A percentile compares a stretch with the other conserved stretches of the same genome.
phyloP scores from a whole-genome alignment of 352 stramenopile genomes.

The Globisporangium barbulae region DNA sequence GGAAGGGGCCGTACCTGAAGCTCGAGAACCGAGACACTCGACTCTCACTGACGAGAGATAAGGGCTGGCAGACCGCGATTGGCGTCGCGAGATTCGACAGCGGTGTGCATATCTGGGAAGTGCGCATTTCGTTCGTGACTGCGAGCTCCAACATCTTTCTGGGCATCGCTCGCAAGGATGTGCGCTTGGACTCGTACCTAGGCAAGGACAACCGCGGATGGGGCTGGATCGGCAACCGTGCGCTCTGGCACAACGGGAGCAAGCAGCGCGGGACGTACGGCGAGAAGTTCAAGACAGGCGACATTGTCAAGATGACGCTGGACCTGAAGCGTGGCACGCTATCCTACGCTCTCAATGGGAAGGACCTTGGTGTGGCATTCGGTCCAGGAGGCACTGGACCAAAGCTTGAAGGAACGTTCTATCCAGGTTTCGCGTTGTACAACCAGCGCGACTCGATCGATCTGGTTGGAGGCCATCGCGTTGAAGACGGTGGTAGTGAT shows the following conservation, averaged over 20 bases:
- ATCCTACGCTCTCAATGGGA: conserved; percentile 87
- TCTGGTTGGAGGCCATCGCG: conserved; percentile 76
- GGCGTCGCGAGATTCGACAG: conserved; percentile 85
- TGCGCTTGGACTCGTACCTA: conserved; percentile 86
- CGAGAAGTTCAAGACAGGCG: conserved; percentile 89
- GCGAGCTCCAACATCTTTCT: conserved; percentile 91
- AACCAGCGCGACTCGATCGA: conserved; percentile 88
- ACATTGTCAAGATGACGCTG: conserved; percentile 79
- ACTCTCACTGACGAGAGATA: conserved; percentile 81
- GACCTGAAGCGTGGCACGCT: conserved; percentile 81
- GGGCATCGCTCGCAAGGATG: conserved; percentile 78
- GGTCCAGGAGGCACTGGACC: conserved; percentile 79
- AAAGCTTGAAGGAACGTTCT: conserved; percentile 86
- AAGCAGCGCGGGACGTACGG: conserved; percentile 89
- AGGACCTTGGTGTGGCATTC: conserved; percentile 87
- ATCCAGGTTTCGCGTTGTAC: conserved; percentile 83
- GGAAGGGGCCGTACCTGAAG: conserved; percentile 86
- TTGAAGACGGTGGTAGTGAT: conserved; percentile 56
- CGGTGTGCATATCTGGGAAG: conserved; percentile 87
- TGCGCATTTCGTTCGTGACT: conserved; percentile 83
- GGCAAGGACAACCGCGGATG: conserved; percentile 91
- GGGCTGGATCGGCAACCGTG: conserved; percentile 90
- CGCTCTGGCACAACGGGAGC: conserved; percentile 88
- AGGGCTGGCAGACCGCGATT: conserved; percentile 87
- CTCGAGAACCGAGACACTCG: conserved; percentile 85